Conservation (phyloP, 306 rosid genomes). For the Glycine tomentella region DNA sequence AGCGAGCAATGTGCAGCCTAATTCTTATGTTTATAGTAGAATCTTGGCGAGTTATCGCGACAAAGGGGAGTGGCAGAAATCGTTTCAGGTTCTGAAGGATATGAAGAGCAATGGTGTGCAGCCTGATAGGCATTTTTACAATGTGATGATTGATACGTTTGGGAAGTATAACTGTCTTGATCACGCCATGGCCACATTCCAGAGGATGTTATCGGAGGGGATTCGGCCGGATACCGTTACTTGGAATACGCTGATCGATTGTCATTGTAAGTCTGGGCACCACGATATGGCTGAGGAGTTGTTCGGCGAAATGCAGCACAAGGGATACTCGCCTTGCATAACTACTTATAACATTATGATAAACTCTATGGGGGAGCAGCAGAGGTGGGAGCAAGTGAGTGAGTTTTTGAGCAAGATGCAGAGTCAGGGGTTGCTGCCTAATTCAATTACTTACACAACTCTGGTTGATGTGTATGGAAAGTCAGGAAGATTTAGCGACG, state of each 20-base stretch:
- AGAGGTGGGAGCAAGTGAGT: conserved; percentile 81
- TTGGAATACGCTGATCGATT: conserved; percentile 85
- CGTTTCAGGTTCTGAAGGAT: conserved; percentile 89
- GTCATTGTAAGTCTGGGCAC: conserved; percentile 78
- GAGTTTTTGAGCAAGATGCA: conserved; percentile 76
- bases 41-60: conserved; percentile 84
- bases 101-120: conserved; percentile 77
- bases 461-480: conserved; percentile 82
- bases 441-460: conserved; percentile 85
- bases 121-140: conserved; percentile 91
- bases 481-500: conserved; percentile 84
- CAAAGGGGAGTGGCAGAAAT: conserved; percentile 91
- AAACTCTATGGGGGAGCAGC: conserved; percentile 78
- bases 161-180: conserved; percentile 87
- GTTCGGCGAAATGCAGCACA: conserved; percentile 85
- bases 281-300: conserved; percentile 71
- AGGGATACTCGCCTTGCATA: conserved; percentile 70
- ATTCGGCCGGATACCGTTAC: conserved; percentile 82
- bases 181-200: conserved; percentile 80
- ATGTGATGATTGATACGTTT: conserved; percentile 92
- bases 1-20: conserved; percentile 75
- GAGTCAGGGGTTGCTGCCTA: conserved; percentile 85
- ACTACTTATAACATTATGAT: conserved; percentile 86
- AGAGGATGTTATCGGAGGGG: conserved; percentile 79
- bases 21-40: conserved; percentile 72